These are phyloP conservation scores for Lithocarpus polystachyus DNA, from an alignment of 306 rosid species.

Conservation along the genomic window DNA sequence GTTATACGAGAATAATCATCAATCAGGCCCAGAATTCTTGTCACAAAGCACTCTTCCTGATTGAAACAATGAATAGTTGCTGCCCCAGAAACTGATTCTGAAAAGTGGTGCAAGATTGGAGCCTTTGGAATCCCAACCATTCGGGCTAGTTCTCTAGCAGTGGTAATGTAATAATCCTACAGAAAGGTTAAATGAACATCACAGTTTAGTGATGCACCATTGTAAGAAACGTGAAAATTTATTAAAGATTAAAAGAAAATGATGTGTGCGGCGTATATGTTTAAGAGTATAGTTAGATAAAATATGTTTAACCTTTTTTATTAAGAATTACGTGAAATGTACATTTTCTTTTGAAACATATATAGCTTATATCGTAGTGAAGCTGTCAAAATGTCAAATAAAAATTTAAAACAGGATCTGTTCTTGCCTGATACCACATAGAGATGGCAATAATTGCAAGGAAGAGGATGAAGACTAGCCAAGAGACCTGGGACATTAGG, in stretches of 20 bases:
- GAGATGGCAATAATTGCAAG: conserved; percentile 55
- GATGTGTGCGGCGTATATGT: not conserved
- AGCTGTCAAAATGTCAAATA: not conserved
- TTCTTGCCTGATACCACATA: conserved; percentile 72
- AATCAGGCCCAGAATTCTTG: conserved; percentile 36
- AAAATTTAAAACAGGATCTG: not conserved
- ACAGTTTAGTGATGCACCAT: not conserved
- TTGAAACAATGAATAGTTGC: conserved; percentile 68
- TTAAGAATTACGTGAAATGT: not conserved
- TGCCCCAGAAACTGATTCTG: conserved; percentile 67
- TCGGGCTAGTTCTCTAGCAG: conserved; percentile 81
- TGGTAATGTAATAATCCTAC: conserved; percentile 72
- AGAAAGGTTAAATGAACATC: conserved; percentile 7
- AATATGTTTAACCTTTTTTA: not conserved
- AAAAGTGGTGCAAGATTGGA: conserved; percentile 79
- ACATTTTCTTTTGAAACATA: not conserved
- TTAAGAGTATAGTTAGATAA: not conserved
- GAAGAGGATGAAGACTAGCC: conserved; percentile 76
- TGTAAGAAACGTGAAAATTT: not conserved
- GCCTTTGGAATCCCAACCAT: conserved; percentile 79
- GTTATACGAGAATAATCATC: conserved; percentile 73
- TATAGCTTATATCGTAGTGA: not conserved
- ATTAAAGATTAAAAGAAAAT: not conserved
- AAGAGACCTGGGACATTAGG: conserved; percentile 74
- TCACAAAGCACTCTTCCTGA: conserved; percentile 54